Conservation (phyloP, 2,329 filamentous ascomycete species). For the Chaetomiaceae sp. region DNA sequence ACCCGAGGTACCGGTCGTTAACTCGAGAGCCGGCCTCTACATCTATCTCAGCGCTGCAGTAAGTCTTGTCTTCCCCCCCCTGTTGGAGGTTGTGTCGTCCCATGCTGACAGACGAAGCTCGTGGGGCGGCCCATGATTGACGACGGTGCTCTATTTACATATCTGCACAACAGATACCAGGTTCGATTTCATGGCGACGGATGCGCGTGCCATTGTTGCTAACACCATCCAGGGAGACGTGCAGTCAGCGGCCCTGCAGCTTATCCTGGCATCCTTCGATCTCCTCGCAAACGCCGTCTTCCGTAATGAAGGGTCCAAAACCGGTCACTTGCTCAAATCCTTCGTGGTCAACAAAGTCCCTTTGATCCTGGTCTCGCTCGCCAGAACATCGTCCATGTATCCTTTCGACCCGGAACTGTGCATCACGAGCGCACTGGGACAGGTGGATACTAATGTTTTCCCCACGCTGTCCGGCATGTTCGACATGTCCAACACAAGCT, state of each 20-base stretch:
- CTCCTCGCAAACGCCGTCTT: conserved; percentile 83
- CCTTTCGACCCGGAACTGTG: conserved; percentile 70
- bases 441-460: conserved; percentile 77
- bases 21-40: conserved; percentile 78
- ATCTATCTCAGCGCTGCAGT: conserved; percentile 80
- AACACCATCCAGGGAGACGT: conserved; percentile 59
- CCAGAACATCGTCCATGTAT: conserved; percentile 56
- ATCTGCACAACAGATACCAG: conserved; percentile 80
- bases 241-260: conserved; percentile 71
- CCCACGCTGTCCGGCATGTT: conserved; percentile 57
- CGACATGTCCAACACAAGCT: conserved; percentile 52
- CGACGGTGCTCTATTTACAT: conserved; percentile 71
- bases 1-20: conserved; percentile 64
- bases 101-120: conserved; percentile 52
- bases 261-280: conserved; percentile 86
- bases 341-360: conserved; percentile 72
- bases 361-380: conserved; percentile 49
- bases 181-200: conserved; percentile 38
- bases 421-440: conserved; percentile 66
- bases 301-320: conserved; percentile 50
- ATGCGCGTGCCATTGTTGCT: conserved; percentile 20
- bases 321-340: conserved; percentile 73
- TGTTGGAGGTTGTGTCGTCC: background rate
- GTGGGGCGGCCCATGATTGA: conserved; percentile 79
- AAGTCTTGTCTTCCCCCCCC: conserved; percentile 33